phyloP scores from a whole-genome alignment of 1,139 yeast genomes.

The Blastobotrys apis region DNA sequence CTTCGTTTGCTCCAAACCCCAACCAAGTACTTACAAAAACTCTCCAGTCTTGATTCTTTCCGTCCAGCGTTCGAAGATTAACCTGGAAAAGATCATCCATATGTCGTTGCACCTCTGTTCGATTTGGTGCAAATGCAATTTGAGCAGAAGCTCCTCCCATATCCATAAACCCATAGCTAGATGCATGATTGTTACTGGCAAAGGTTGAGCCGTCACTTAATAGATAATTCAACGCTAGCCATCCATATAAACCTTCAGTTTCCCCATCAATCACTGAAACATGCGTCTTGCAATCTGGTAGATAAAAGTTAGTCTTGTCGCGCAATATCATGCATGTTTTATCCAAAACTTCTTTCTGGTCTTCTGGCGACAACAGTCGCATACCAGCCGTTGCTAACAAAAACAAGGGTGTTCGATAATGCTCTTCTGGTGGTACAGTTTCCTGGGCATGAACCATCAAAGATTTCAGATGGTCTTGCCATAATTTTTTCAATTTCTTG shows the following conservation, averaged over 20 bases:
- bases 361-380: conserved; percentile 57
- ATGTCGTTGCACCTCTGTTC: conserved; percentile 52
- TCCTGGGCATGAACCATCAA: conserved; percentile 53
- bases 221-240: conserved; percentile 70
- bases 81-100: conserved; percentile 51
- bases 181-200: conserved; percentile 37
- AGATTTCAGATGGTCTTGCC: conserved; percentile 54
- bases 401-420: conserved; percentile 66
- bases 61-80: conserved; percentile 42
- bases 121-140: conserved; percentile 66
- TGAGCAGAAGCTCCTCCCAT: conserved; percentile 88
- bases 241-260: conserved; percentile 73
- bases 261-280: conserved; percentile 69
- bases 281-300: conserved; percentile 49
- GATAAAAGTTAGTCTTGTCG: conserved; percentile 49
- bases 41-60: conserved; percentile 41
- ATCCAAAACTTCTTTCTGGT: conserved; percentile 50
- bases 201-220: conserved; percentile 32
- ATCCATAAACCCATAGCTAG: conserved; percentile 65
- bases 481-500: conserved; percentile 42
- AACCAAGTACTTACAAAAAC: conserved; percentile 70
- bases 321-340: conserved; percentile 51
- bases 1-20: conserved; percentile 77
- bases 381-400: conserved; percentile 84
- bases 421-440: conserved; percentile 62